Base-by-base conservation (phyloP, 257 asterid genomes). In the Eustoma russellianum region DNA sequence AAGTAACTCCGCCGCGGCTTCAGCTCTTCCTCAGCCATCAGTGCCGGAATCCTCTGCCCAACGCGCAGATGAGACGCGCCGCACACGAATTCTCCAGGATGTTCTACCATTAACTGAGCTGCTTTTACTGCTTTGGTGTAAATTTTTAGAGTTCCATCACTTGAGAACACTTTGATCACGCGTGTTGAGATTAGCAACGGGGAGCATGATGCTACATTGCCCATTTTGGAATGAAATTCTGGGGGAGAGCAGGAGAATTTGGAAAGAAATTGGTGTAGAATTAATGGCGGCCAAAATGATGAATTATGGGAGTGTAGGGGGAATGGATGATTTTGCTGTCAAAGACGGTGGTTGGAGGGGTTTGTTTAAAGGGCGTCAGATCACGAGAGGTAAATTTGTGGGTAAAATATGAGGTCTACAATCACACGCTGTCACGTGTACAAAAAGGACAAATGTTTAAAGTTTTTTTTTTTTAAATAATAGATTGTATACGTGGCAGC, bases 121-220 rank as follows among this genome's bases (percentile, higher is more conserved):
- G 79, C 94, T 55, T 53, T 68, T 4, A 66, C 58, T 35, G 66
- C 63, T 51, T 54, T 77, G 16, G 80, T 59, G 79, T 77, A 79
- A 5, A 79, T 63, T 11, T 60, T 56, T 41, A 81, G 9, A 45
- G 65, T 81, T 6, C 88, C 91, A 17, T 79, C 78, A n/a, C 47
- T 46, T 50, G 72, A 70, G 9, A 81, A 45, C 2, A 84, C 77
- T 30, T 73, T 84, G 3, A 77, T 73, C 34, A 48, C 81, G 1
- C 73, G 61, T 46, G 14, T 54, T 13, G 76, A 68, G 70, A 66
- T 66, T 48, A 78, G 61, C 56, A 82, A 74, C 18, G 94, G 83
- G 33, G 81, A 81, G 59, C 91, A 81, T 15, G 74, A 55, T 66
- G 85, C 91, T 33, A 64, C 80, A 64, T 84, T 84, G 5, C 94